phyloP scores from a whole-genome alignment of 768 basidiomycete species.

The Mycena venus region DNA sequence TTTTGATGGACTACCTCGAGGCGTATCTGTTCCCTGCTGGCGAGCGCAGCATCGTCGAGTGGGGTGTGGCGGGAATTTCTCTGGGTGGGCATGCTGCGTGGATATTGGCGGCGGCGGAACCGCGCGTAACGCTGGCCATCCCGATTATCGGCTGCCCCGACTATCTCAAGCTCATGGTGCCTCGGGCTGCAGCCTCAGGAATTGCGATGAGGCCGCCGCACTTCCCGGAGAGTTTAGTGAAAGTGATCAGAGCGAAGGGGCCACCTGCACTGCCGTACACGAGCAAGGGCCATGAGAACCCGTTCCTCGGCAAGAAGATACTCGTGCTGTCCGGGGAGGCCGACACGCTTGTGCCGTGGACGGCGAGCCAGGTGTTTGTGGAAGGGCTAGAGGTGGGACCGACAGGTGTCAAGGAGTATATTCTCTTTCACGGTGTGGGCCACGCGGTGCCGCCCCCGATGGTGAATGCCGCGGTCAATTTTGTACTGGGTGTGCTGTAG shows the following conservation, averaged over 20 bases:
- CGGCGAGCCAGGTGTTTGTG: constrained; percentile 68
- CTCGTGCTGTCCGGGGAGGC: constrained; percentile 77
- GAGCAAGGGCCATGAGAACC: constrained; percentile 56
- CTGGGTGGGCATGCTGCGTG: constrained; percentile 91
- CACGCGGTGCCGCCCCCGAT: constrained; percentile 76
- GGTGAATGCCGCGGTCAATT: constrained; percentile 60
- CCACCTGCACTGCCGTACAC: constrained; percentile 60
- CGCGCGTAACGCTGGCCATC: constrained; percentile 51
- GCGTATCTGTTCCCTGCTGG: constrained; percentile 78
- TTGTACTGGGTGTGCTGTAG: constrained; percentile 44
- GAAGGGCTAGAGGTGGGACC: constrained; percentile 65
- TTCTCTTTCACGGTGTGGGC: constrained; percentile 67
- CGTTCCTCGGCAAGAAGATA: constrained; percentile 80
- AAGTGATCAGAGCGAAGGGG: constrained; percentile 60
- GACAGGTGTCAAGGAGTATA: constrained; percentile 67
- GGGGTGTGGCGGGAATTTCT: constrained; percentile 82
- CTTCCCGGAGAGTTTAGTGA: constrained; percentile 67
- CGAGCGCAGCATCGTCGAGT: constrained; percentile 72
- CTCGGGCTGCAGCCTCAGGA: constrained; percentile 63
- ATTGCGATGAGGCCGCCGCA: constrained; percentile 63
- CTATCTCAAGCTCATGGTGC: constrained; percentile 67
- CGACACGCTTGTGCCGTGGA: constrained; percentile 79
- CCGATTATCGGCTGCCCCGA: constrained; percentile 82
- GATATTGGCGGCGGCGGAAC: constrained; percentile 63
- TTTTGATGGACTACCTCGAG: constrained; percentile 85